Conservation (phyloP, 1,284 basidiomycete species). For the Fereydounia khargensis region DNA sequence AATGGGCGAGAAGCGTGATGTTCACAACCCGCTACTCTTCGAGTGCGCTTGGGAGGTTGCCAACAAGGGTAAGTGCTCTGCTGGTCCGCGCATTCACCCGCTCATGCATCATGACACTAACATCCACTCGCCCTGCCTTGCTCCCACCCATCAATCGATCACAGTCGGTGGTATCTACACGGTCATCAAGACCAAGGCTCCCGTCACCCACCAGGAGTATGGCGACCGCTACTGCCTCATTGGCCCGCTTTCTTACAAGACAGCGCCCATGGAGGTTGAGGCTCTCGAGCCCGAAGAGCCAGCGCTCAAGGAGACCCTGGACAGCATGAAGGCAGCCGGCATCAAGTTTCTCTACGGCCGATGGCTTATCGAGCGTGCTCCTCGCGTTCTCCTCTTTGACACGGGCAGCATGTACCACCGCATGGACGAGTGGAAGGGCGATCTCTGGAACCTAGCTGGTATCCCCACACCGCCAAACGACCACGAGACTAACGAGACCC, state of each 20-base stretch:
- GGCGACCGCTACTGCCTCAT: constrained; percentile 78
- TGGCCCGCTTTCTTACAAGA: constrained; percentile 92
- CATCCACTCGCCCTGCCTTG: no score
- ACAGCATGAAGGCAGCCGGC: constrained; percentile 64
- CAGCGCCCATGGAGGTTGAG: constrained; percentile 97
- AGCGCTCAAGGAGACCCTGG: constrained; percentile 39
- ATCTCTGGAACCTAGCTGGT: constrained; percentile 95
- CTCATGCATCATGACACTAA: no score
- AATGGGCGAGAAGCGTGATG: constrained; percentile 33
- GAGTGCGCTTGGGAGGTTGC: constrained; percentile 54
- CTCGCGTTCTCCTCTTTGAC: constrained; percentile 91
- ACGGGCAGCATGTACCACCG: constrained; percentile 80
- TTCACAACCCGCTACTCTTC: constrained; percentile 49
- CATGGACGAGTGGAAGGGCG: constrained; percentile 96
- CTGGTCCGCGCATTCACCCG: background rate
- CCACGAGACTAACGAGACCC: constrained; percentile 97
- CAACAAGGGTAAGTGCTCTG: constrained; percentile 47
- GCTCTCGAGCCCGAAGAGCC: constrained; percentile 70
- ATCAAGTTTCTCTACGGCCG: constrained; percentile 92
- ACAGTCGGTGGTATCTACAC: constrained; percentile 95
- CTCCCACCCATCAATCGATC: no score
- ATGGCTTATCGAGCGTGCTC: constrained; percentile 96
- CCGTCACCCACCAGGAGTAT: constrained; percentile 79
- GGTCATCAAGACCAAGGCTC: constrained; percentile 98
- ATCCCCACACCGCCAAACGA: constrained; percentile 94